Base-by-base conservation (phyloP, 2,329 filamentous ascomycete genomes). In the Scedosporium boydii region DNA sequence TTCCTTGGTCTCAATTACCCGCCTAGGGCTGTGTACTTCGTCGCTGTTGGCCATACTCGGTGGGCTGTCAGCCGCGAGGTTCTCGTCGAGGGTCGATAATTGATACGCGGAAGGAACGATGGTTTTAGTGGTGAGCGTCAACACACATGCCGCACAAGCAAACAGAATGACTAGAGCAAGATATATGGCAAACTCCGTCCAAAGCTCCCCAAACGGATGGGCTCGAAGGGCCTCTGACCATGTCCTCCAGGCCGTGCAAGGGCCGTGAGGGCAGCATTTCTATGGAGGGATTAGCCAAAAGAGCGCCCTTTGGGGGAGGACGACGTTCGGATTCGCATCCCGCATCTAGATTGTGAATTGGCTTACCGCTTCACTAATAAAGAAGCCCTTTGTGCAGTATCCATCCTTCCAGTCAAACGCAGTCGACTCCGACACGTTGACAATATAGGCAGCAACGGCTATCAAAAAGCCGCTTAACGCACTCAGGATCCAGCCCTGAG, bases 401-500 rank as follows among this genome's bases (percentile, higher is more conserved):
- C 95, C 95, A 68, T 92, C 85, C 74, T 99, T 99, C 78, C 87
- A 87, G 72, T 97, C 93, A 73, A 96, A 99, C 4, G 96, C 81
- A 1, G 87, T 85, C 1, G 87, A 85, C 75, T 99, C 95, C 2
- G 90, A 88, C 29, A 97, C 84, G 73, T 97, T 91, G 66, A 98
- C 91, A 55, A 88, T 82, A 73, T 97, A 99, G 18, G 95, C 95
- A 63, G 96, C 80, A 7, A 88, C 79, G 9, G 95, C 95, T 0
- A 95, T 91, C 38, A 96, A 76, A 67, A 91, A 87, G 34, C 95
- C 95, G 62, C 96, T 95, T 23, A 98, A 77, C 6, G 92, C 93
- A 61, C 95, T 95, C 56, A 98, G 78, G 63, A 98, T 86, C 95
- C 95, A 99, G 56, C 93, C 95, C 75, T 98, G 93, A 3, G 89